Evolutionary conservation across 2,329 filamentous ascomycete genomes (phyloP).

Genomic region (Chaetomium globosum): DNA sequence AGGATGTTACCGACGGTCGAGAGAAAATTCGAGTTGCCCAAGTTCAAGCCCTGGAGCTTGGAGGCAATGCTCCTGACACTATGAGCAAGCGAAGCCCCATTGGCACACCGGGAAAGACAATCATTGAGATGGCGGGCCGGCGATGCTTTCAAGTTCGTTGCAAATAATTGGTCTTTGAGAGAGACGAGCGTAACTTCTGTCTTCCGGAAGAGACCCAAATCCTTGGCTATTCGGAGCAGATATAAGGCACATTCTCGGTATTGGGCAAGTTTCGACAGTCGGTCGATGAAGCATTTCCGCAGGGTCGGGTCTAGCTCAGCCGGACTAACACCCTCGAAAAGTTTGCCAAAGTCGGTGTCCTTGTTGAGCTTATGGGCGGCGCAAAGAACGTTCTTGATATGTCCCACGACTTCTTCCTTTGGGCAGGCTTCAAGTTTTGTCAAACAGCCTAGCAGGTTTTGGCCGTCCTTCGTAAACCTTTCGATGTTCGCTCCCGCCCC

Average conservation of each 20-base stretch:
- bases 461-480: constrained; percentile 10
- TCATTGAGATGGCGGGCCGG: not conserved
- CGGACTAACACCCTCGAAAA: constrained; percentile 15
- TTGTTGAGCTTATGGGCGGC: constrained; percentile 15
- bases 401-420: not conserved
- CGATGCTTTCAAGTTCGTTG: constrained; percentile 1
- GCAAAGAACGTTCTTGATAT: constrained; percentile 17
- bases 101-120: constrained; percentile 23
- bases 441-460: constrained; percentile 5
- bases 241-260: constrained; percentile 44
- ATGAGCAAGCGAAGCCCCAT: not conserved
- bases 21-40: not conserved
- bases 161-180: constrained; percentile 40
- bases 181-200: constrained; percentile 39
- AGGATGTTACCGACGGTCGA: constrained; percentile 20
- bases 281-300: constrained; percentile 18
- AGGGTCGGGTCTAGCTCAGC: constrained; percentile 10
- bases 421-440: constrained; percentile 17
- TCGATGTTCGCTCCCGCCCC: not conserved
- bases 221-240: constrained; percentile 42
- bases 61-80: not conserved
- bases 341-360: constrained; percentile 3
- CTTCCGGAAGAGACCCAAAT: constrained; percentile 37
- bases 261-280: constrained; percentile 43
- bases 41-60: constrained; percentile 2